A percentile compares a stretch with the other conserved stretches of the same genome.
phyloP scores from a whole-genome alignment of 164 flowering plant genomes.

The Cinnamomum chago region DNA sequence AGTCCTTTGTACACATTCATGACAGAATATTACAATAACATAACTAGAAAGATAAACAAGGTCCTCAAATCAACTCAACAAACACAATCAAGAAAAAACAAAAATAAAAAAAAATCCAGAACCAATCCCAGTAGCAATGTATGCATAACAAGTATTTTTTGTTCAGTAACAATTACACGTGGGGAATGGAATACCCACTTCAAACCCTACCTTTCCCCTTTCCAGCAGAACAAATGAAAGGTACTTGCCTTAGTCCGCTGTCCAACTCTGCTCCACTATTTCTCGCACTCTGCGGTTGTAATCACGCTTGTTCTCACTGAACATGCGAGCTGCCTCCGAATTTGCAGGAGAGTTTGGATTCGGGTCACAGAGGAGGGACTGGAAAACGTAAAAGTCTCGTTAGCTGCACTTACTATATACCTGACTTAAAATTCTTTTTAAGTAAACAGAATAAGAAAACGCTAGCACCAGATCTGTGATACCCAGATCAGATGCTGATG shows the following conservation, averaged over 20 bases:
- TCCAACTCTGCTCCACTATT: slow-evolving; percentile 94
- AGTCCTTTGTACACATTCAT: neutral
- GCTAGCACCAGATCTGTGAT: neutral
- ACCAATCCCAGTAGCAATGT: neutral
- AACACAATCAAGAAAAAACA: neutral
- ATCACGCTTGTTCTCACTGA: slow-evolving; percentile 83
- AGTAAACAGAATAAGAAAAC: too few relatives aligned
- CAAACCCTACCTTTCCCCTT: neutral
- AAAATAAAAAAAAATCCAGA: neutral
- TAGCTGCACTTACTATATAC: neutral
- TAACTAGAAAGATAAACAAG: neutral
- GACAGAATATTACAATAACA: neutral
- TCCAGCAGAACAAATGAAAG: neutral
- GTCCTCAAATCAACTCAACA: neutral
- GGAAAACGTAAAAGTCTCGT: slow-evolving; percentile 14
- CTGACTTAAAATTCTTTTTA: neutral
- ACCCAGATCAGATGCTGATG: neutral
- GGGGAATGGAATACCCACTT: neutral
- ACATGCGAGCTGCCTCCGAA: slow-evolving; percentile 89
- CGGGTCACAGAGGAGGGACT: slow-evolving; percentile 88
- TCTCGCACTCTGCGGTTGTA: slow-evolving; percentile 80
- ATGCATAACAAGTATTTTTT: neutral
- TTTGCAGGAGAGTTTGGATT: slow-evolving; percentile 93
- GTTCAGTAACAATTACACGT: neutral
- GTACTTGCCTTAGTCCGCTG: slow-evolving; percentile 52